Percentiles rank a stretch among this genome's conserved stretches.
These are phyloP conservation scores for Ammopiptanthus mongolicus DNA, from an alignment of 306 rosid species.

Conservation along the genomic window DNA sequence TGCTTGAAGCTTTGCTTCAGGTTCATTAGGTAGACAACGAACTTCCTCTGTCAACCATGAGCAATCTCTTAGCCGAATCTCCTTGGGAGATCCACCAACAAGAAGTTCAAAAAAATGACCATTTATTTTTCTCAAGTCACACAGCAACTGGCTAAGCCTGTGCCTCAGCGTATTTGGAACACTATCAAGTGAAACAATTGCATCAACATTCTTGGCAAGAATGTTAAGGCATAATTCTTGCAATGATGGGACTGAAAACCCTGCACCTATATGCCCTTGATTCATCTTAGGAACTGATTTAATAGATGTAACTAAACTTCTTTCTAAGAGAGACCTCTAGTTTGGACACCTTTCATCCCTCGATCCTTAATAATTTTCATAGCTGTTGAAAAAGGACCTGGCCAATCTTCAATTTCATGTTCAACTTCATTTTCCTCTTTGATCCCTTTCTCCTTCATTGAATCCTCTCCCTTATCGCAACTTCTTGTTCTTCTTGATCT, in stretches of 20 bases:
- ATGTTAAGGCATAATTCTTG: slow-evolving; percentile 38
- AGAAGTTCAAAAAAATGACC: slow-evolving; percentile 45
- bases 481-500: no score
- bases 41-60: slow-evolving; percentile 75
- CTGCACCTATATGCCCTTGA: not conserved
- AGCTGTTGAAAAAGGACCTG: slow-evolving; percentile 90
- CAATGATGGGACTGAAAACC: slow-evolving; percentile 42
- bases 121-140: slow-evolving; percentile 53
- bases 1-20: no score
- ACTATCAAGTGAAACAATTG: slow-evolving; percentile 48
- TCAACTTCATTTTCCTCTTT: no score
- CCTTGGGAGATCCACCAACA: slow-evolving; percentile 53
- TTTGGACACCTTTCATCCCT: slow-evolving; percentile 17
- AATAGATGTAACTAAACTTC: slow-evolving; percentile 18
- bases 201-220: slow-evolving; percentile 53
- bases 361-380: slow-evolving; percentile 69
- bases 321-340: not conserved
- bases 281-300: slow-evolving; percentile 46
- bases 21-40: no score
- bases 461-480: no score
- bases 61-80: slow-evolving; percentile 60
- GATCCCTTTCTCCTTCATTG: no score
- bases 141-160: slow-evolving; percentile 50
- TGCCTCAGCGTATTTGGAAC: slow-evolving; percentile 57
- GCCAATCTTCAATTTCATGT: slow-evolving; percentile 67